Evolutionary conservation across 2,329 filamentous ascomycete species (phyloP), one percentile per base, ranked within the genome.

Genomic region (Chaetomium olivaceum): DNA sequence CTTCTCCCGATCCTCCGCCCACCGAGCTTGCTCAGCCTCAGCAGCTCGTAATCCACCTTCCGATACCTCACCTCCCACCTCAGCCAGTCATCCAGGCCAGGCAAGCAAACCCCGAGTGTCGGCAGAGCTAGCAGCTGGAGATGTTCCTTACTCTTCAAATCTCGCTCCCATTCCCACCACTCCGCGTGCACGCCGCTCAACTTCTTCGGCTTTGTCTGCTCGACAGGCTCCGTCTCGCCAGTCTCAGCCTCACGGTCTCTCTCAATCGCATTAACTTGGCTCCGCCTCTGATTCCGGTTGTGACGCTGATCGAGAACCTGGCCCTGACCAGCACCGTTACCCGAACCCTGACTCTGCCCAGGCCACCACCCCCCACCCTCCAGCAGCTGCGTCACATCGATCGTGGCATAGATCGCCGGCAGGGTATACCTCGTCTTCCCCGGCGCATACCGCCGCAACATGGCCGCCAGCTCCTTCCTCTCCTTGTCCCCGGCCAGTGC

Each of bases 371-470:
- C 61, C n/a, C 64, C 59, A 0, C 67, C 66, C 5, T 67, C 12
- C 14, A 69, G 16, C n/a, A 76, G 23, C 1, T 64, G 64, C 50
- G 54, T 70, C 9, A 79, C 66, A 52, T 83, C 76, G 2, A 72
- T 71, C 27, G 79, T 75, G 8, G 78, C 76, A 71, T 87, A 87
- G 8, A 88, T 73, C 1, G 81, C 85, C 0, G 85, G 85, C 2
- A 88, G 74, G 0, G 84, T 84, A 67, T 80, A 87, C 14, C 85
- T 78, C 16, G 82, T 78, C 72, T 87, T 87, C 0, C 80, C 83
- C 0, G 84, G 84, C 0, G 85, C 85, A 62, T 83, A 79, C 7
- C 77, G 73, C 65, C 80, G 81, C 21, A 88, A 78, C 9, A 82
- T 63, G 2, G 74, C 74, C 33, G 79, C 77, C 0, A 87, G 75